A percentile compares a stretch with the other conserved stretches of the same genome.
These are phyloP conservation scores for Penicillium coffeae DNA, from an alignment of 495 filamentous ascomycete genomes.

Conservation along the genomic window DNA sequence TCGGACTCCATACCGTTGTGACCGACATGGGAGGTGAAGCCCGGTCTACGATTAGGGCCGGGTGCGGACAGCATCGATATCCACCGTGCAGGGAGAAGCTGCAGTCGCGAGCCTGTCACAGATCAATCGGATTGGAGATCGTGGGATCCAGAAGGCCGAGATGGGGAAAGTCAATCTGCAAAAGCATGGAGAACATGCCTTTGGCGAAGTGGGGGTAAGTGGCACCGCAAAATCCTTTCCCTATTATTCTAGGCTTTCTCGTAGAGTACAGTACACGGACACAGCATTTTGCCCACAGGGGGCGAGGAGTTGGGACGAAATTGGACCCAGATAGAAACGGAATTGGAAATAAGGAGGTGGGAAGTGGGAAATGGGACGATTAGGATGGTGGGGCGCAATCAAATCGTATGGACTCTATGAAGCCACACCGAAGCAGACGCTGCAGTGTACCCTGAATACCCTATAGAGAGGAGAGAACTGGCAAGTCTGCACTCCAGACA, in stretches of 20 bases:
- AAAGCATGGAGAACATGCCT: conserved; percentile 20
- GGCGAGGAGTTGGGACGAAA: not conserved
- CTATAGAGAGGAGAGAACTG: not conserved
- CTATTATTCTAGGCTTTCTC: conserved; percentile 3
- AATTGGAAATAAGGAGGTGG: not conserved
- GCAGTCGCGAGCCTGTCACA: conserved; percentile 19
- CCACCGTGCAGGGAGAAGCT: conserved; percentile 21
- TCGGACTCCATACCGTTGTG: conserved; percentile 19
- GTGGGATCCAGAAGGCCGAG: conserved; percentile 11
- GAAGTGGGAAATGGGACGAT: not conserved
- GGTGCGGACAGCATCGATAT: conserved; percentile 22
- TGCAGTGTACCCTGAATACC: conserved; percentile 9
- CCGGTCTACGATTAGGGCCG: conserved; percentile 32
- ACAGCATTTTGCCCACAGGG: not conserved
- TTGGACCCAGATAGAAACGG: not conserved
- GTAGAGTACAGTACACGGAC: not conserved
- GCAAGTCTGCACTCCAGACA: conserved; percentile 7
- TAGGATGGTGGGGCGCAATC: conserved; percentile 8
- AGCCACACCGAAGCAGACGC: conserved; percentile 12
- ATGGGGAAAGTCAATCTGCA: conserved; percentile 23
- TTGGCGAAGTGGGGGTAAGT: conserved; percentile 18
- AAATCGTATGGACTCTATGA: conserved; percentile 1
- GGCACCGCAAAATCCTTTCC: conserved; percentile 17
- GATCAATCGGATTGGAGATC: conserved; percentile 18
- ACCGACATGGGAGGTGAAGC: conserved; percentile 20